A percentile compares a stretch with the other conserved stretches of the same genome.
Conservation (phyloP, 768 basidiomycete genomes). For the Lyophyllum shimeji region DNA sequence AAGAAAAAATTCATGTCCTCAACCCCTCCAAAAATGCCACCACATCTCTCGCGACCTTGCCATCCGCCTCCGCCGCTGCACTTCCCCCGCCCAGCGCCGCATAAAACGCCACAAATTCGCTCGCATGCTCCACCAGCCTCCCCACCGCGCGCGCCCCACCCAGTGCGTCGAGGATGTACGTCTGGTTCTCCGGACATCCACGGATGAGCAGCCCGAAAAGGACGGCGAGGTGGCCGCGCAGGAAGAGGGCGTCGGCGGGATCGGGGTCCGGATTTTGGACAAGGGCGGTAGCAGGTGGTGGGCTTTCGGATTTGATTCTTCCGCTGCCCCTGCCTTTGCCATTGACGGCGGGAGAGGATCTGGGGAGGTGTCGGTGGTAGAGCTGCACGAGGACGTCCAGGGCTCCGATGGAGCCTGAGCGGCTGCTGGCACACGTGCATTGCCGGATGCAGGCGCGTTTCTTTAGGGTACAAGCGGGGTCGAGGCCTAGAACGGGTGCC, state of each 20-base stretch:
- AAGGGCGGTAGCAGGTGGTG: conserved; percentile 1
- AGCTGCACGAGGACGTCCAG: conserved; percentile 51
- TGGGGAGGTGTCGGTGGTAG: conserved; percentile 39
- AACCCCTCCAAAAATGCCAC: conserved; percentile 53
- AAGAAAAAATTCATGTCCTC: conserved; percentile 14
- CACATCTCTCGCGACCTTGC: conserved; percentile 46
- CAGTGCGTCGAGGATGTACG: conserved; percentile 30
- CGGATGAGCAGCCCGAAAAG: conserved; percentile 62
- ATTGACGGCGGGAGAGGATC: background rate
- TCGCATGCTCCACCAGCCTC: conserved; percentile 42
- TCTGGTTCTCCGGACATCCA: conserved; percentile 34
- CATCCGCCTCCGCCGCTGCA: conserved; percentile 30
- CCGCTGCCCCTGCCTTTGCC: background rate
- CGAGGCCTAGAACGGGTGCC: conserved; percentile 37
- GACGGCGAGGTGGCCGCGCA: conserved; percentile 74
- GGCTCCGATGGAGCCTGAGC: conserved; percentile 31
- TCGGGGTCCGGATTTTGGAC: conserved; percentile 2
- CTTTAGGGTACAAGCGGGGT: conserved; percentile 48
- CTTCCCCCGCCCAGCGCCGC: conserved; percentile 20
- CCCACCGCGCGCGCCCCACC: conserved; percentile 26
- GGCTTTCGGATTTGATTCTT: conserved; percentile 24
- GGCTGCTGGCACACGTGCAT: conserved; percentile 46
- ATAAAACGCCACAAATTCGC: conserved; percentile 51
- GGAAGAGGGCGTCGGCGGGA: conserved; percentile 45
- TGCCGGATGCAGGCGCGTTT: conserved; percentile 46